phyloP scores from a whole-genome alignment of 306 rosid species.

The Argentina anserina region DNA sequence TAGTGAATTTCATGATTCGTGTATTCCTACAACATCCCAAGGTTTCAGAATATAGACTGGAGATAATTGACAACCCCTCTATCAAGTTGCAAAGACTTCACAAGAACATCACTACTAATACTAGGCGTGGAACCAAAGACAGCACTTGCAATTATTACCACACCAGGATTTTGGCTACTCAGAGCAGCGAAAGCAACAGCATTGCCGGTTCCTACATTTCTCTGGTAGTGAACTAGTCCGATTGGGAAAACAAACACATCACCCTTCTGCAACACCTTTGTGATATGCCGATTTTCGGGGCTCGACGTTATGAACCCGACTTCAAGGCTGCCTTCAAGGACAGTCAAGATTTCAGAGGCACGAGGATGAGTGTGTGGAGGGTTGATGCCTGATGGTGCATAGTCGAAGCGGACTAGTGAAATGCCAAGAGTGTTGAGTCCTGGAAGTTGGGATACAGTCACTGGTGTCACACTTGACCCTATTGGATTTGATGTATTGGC shows the following conservation, averaged over 20 bases:
- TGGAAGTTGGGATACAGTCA: slow-evolving; percentile 20
- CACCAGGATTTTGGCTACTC: slow-evolving; percentile 41
- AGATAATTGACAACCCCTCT: slow-evolving; percentile 24
- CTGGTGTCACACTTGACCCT: slow-evolving; percentile 29
- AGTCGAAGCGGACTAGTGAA: slow-evolving; percentile 34
- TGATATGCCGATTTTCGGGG: slow-evolving; percentile 27
- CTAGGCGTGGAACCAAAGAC: slow-evolving; percentile 36
- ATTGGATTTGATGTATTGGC: slow-evolving; percentile 29
- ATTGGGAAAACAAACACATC: slow-evolving; percentile 40
- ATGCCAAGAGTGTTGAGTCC: slow-evolving; percentile 40
- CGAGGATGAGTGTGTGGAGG: slow-evolving; percentile 50
- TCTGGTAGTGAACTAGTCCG: slow-evolving; percentile 39
- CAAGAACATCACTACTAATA: slow-evolving; percentile 24
- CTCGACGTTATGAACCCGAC: slow-evolving; percentile 36
- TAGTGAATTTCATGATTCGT: too few species aligned
- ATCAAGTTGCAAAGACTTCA: slow-evolving; percentile 31
- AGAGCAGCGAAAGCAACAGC: slow-evolving; percentile 36
- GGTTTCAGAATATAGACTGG: slow-evolving; percentile 26
- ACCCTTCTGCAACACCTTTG: slow-evolving; percentile 33
- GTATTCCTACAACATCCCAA: too few species aligned
- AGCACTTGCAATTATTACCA: slow-evolving; percentile 19
- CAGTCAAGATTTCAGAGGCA: slow-evolving; percentile 32
- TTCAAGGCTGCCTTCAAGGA: slow-evolving; percentile 36
- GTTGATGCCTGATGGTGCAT: slow-evolving; percentile 29
- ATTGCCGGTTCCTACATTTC: slow-evolving; percentile 22